Conservation (phyloP, 2,329 filamentous ascomycete species). For the Fusarium agapanthi region DNA sequence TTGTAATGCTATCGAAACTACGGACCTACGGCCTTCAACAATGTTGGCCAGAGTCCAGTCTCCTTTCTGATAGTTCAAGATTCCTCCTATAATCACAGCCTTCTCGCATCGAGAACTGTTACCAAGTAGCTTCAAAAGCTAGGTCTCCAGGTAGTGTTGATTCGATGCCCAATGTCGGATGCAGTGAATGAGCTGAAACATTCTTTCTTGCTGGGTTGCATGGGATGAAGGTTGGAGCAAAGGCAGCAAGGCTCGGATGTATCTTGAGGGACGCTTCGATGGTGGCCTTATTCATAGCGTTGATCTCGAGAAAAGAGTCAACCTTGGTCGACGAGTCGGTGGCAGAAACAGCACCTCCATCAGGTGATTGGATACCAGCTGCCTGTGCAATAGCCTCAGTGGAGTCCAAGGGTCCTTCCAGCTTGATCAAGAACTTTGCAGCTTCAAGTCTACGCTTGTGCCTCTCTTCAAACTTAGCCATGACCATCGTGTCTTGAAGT, state of each 20-base stretch:
- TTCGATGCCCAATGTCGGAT: constrained; percentile 2
- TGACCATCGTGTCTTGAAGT: not conserved
- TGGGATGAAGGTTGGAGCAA: constrained; percentile 1
- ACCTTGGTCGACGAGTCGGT: not conserved
- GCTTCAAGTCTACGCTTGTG: not conserved
- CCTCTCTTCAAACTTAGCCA: not conserved
- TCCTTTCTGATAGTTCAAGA: too few species aligned
- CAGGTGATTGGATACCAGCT: not conserved
- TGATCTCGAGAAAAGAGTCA: not conserved
- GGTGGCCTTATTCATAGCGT: not conserved
- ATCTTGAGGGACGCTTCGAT: not conserved
- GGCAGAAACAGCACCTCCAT: not conserved
- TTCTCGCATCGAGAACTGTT: too few species aligned
- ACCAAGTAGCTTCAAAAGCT: too few species aligned
- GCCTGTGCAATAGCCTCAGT: not conserved
- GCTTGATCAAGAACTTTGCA: not conserved
- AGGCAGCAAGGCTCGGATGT: too few species aligned
- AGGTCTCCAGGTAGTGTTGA: not conserved
- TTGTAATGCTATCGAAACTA: not conserved
- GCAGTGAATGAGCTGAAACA: not conserved
- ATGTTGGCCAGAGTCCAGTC: not conserved
- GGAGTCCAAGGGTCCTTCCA: not conserved
- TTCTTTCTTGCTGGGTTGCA: not conserved
- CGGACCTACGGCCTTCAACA: not conserved
- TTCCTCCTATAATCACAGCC: too few species aligned